These are phyloP conservation scores for Gamarada debralockiae DNA, from an alignment of 495 filamentous ascomycete genomes.

Conservation along the genomic window DNA sequence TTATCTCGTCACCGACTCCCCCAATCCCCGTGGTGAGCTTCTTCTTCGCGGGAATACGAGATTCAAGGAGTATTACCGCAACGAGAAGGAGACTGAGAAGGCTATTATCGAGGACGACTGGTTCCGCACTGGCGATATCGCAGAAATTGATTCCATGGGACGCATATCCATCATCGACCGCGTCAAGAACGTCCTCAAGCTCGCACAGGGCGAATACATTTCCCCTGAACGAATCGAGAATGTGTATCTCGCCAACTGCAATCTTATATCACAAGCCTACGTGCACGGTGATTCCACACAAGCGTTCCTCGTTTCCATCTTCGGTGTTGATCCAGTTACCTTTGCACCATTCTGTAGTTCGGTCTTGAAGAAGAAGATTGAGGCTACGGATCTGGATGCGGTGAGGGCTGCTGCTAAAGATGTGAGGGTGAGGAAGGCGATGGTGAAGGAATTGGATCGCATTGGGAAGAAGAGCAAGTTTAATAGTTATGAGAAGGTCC, in stretches of 20 bases:
- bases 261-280: conserved; percentile 73
- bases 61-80: conserved; percentile 85
- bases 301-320: conserved; percentile 78
- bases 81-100: conserved; percentile 80
- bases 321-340: conserved; percentile 75
- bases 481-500: conserved; percentile 82
- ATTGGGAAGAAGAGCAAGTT: conserved; percentile 84
- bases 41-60: conserved; percentile 73
- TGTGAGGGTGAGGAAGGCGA: conserved; percentile 63
- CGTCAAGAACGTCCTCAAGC: conserved; percentile 96
- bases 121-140: conserved; percentile 96
- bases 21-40: conserved; percentile 89
- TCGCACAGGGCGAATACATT: conserved; percentile 97
- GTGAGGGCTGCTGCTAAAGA: conserved; percentile 64
- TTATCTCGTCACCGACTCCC: conserved; percentile 85
- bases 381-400: conserved; percentile 56
- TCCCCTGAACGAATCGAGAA: conserved; percentile 97
- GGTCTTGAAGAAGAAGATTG: conserved; percentile 64
- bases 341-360: conserved; percentile 78
- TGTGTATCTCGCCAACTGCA: conserved; percentile 76
- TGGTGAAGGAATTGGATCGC: conserved; percentile 74
- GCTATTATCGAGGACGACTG: conserved; percentile 84
- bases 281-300: conserved; percentile 90
- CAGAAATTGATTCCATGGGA: conserved; percentile 74
- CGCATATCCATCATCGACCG: conserved; percentile 93